phyloP scores from a whole-genome alignment of 108 stramenopile species.

The Cyclotella cryptica region DNA sequence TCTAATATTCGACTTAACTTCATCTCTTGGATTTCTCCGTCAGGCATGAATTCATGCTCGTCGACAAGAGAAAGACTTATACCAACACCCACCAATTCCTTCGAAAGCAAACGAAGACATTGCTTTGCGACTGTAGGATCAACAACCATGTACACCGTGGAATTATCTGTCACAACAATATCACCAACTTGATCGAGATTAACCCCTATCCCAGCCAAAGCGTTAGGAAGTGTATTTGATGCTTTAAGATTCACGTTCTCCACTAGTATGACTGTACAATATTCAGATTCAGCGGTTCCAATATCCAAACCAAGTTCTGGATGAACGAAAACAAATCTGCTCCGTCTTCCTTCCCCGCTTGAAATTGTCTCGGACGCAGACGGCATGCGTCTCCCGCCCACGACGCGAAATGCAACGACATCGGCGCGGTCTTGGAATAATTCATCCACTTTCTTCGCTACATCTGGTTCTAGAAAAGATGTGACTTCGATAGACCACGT shows the following conservation, averaged over 20 bases:
- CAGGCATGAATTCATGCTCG: constrained; percentile 50
- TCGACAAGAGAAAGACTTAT: constrained; percentile 30
- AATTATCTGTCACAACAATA: constrained; percentile 30
- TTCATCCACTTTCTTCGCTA: constrained; percentile 38
- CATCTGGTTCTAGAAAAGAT: constrained; percentile 47
- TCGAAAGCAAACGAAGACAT: constrained; percentile 43
- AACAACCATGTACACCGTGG: constrained; percentile 44
- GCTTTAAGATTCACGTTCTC: constrained; percentile 46
- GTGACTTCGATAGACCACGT: constrained; percentile 52
- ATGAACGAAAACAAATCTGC: constrained; percentile 49
- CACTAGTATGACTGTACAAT: constrained; percentile 40
- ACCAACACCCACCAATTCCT: constrained; percentile 47
- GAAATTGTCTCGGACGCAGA: constrained; percentile 3
- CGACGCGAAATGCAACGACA: constrained; percentile 29
- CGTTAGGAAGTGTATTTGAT: constrained; percentile 49
- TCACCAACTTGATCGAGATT: constrained; percentile 52
- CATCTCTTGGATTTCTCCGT: constrained; percentile 51
- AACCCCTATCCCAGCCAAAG: constrained; percentile 44
- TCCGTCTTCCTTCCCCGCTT: constrained; percentile 41
- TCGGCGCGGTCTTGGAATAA: constrained; percentile 42
- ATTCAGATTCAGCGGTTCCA: constrained; percentile 39
- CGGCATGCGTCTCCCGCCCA: constrained; percentile 41
- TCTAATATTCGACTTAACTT: constrained; percentile 48
- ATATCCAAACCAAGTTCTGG: constrained; percentile 51
- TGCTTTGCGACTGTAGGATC: constrained; percentile 42